phyloP scores from a whole-genome alignment of 768 basidiomycete genomes.

The Auriscalpium vulgare region DNA sequence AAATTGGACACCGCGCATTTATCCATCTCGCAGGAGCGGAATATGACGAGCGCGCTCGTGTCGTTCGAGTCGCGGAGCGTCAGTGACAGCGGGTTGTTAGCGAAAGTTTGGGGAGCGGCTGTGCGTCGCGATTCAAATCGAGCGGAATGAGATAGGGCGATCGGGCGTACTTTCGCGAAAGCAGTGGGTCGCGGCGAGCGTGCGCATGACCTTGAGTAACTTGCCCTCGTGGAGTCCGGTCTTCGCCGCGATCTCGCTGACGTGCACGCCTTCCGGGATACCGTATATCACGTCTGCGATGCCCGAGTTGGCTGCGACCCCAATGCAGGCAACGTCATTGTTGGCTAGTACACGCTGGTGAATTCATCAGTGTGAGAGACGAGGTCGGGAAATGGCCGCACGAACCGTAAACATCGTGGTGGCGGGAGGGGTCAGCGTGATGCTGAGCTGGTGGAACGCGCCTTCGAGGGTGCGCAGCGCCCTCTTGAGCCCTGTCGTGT shows the following conservation, averaged over 20 bases:
- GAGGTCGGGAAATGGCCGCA: background rate
- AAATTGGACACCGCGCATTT: background rate
- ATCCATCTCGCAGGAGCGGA: background rate
- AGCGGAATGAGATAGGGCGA: conserved; percentile 18
- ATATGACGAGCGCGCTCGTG: background rate
- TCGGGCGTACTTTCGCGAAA: conserved; percentile 25
- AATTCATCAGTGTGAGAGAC: background rate
- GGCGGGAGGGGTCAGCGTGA: background rate
- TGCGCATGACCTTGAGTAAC: conserved; percentile 30
- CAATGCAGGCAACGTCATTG: conserved; percentile 22
- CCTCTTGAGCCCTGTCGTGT: background rate
- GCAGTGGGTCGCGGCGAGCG: conserved; percentile 33
- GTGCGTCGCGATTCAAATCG: conserved; percentile 7
- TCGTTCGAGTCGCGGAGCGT: conserved; percentile 19
- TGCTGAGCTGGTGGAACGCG: background rate
- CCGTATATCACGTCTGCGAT: conserved; percentile 31
- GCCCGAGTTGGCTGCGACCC: conserved; percentile 26
- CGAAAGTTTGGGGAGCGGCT: conserved; percentile 10
- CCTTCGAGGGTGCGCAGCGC: background rate
- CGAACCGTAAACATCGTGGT: background rate
- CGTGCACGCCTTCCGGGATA: conserved; percentile 29
- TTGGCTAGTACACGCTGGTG: conserved; percentile 1
- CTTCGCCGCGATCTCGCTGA: conserved; percentile 24
- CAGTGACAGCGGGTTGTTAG: conserved; percentile 29
- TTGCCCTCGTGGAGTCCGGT: conserved; percentile 29